These are phyloP conservation scores for Nicotiana tomentosiformis DNA, from an alignment of 257 asterid genomes.

Conservation along the genomic window DNA sequence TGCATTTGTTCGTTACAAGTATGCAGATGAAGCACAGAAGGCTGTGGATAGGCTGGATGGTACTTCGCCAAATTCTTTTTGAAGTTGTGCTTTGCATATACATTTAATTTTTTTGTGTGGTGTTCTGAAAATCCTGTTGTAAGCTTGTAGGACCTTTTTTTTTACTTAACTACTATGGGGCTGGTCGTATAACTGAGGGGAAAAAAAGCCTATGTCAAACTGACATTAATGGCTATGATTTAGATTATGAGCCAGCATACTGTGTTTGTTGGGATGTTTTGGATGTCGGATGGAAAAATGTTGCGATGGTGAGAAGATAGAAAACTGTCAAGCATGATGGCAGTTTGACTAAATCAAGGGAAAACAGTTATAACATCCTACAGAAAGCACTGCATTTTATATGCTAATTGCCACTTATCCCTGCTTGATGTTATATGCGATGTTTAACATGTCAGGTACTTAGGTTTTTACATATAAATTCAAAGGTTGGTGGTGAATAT, in stretches of 20 bases:
- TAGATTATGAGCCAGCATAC: neutral
- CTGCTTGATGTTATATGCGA: neutral
- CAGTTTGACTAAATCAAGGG: no score
- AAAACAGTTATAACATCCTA: neutral
- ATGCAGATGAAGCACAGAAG: slow-evolving; percentile 89
- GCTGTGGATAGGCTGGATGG: slow-evolving; percentile 98
- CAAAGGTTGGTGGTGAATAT: neutral
- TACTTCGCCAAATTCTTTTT: neutral
- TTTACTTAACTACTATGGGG: neutral
- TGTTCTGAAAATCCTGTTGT: neutral
- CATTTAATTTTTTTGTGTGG: neutral
- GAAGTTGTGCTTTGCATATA: neutral
- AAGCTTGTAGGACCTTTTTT: neutral
- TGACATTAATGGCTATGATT: neutral
- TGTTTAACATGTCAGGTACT: neutral
- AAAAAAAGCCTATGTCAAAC: neutral
- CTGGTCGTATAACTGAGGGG: neutral
- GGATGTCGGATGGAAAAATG: neutral
- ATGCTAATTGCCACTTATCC: neutral
- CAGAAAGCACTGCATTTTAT: neutral
- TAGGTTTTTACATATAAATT: neutral
- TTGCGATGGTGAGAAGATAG: neutral
- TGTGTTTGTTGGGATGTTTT: neutral
- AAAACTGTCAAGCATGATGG: neutral
- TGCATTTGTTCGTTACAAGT: slow-evolving; percentile 93